Evolutionary conservation across 495 filamentous ascomycete genomes (phyloP).

Genomic region (Staphylotrichum longicolle): DNA sequence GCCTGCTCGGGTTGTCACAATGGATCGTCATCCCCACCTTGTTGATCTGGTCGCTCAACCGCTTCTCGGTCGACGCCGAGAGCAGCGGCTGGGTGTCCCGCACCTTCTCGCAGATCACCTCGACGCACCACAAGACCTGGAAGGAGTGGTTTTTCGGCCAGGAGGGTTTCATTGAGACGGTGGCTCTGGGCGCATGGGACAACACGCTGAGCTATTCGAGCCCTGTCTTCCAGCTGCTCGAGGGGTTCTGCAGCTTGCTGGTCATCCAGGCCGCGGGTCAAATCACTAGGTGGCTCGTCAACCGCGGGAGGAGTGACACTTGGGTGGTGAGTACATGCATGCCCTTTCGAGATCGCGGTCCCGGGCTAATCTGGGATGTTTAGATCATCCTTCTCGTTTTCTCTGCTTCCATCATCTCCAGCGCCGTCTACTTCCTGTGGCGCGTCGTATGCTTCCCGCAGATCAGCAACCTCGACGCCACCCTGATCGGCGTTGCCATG

Average conservation of each 20-base stretch:
- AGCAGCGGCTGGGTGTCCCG: conserved; percentile 75
- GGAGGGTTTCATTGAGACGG: conserved; percentile 70
- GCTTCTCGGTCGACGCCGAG: conserved; percentile 84
- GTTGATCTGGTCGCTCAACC: conserved; percentile 90
- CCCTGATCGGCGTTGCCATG: conserved; percentile 85
- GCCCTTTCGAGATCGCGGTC: not conserved
- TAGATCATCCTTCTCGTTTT: conserved; percentile 85
- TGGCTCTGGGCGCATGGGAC: conserved; percentile 85
- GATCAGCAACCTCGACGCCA: conserved; percentile 89
- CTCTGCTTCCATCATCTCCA: conserved; percentile 87
- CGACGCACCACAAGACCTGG: conserved; percentile 60
- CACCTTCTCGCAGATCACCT: conserved; percentile 59
- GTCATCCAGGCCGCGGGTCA: conserved; percentile 94
- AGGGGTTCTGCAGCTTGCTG: conserved; percentile 93
- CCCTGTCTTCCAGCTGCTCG: conserved; percentile 89
- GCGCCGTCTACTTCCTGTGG: conserved; percentile 94
- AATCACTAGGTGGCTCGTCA: conserved; percentile 94
- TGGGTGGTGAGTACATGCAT: conserved; percentile 80
- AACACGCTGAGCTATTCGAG: conserved; percentile 85
- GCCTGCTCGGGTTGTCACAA: conserved; percentile 68
- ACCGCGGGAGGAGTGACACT: conserved; percentile 83
- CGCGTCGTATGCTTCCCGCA: conserved; percentile 89
- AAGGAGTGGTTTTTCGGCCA: conserved; percentile 82
- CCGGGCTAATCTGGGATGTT: not conserved
- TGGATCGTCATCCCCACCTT: conserved; percentile 79